Evolutionary conservation across 352 stramenopile genomes (phyloP).

Genomic region (Globisporangium nagaii): DNA sequence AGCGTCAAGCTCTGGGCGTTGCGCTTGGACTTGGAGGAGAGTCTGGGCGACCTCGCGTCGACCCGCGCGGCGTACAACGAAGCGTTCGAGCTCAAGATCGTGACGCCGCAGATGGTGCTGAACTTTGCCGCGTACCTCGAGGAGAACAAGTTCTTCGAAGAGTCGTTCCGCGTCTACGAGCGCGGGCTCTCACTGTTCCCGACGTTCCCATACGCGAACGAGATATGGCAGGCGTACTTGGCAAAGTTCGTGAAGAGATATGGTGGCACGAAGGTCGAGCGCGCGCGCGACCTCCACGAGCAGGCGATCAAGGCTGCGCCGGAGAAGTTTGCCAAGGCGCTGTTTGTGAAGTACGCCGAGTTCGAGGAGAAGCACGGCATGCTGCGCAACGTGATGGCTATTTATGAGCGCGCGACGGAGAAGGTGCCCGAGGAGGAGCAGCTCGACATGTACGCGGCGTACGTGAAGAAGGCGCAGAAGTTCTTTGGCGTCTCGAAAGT

Average conservation of each 20-base stretch:
- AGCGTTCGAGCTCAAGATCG: constrained; percentile 94
- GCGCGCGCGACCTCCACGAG: constrained; percentile 96
- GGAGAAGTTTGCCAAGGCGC: constrained; percentile 79
- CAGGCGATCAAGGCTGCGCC: constrained; percentile 86
- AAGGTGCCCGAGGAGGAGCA: constrained; percentile 86
- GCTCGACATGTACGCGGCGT: constrained; percentile 92
- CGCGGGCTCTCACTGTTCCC: constrained; percentile 70
- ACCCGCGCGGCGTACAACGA: constrained; percentile 94
- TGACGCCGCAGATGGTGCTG: constrained; percentile 95
- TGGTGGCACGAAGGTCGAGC: constrained; percentile 94
- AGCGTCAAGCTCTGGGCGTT: constrained; percentile 95
- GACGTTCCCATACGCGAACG: constrained; percentile 92
- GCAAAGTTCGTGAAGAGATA: constrained; percentile 95
- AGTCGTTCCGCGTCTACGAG: constrained; percentile 94
- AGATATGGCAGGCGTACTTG: constrained; percentile 97
- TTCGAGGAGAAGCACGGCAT: constrained; percentile 97
- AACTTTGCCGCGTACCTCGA: constrained; percentile 97
- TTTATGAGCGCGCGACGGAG: constrained; percentile 93
- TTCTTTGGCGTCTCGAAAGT: constrained; percentile 96
- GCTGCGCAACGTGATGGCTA: constrained; percentile 92
- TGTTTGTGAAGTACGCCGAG: constrained; percentile 87
- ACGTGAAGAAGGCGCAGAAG: constrained; percentile 93
- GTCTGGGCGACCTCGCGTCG: constrained; percentile 92
- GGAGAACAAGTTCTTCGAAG: constrained; percentile 97
- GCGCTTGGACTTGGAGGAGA: constrained; percentile 98